Conservation (phyloP, 2,329 filamentous ascomycete species). For the Aspergillus niger region DNA sequence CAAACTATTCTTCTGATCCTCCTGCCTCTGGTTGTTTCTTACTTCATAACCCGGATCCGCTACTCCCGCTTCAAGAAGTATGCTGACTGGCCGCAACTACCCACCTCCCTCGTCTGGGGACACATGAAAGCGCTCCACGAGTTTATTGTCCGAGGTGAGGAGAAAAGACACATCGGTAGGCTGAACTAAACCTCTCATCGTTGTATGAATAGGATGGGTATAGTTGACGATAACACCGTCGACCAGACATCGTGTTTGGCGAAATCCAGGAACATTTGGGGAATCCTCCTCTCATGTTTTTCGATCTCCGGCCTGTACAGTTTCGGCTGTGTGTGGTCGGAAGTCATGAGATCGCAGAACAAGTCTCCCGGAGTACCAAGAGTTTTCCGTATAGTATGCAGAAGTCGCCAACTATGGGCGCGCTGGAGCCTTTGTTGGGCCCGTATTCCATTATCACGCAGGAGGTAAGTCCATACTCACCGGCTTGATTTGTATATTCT, state of each 20-base stretch:
- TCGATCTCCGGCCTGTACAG: slow-evolving; percentile 18
- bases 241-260: background rate
- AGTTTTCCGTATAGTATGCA: slow-evolving; percentile 20
- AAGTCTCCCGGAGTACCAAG: slow-evolving; percentile 15
- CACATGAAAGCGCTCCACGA: slow-evolving; percentile 14
- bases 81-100: slow-evolving; percentile 16
- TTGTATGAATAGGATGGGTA: background rate
- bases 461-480: background rate
- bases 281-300: background rate
- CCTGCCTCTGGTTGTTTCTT: slow-evolving; percentile 3
- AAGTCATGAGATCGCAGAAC: slow-evolving; percentile 23
- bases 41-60: slow-evolving; percentile 1
- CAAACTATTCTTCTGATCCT: background rate
- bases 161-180: slow-evolving; percentile 11
- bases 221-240: background rate
- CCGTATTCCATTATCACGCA: slow-evolving; percentile 11
- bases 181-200: background rate
- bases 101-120: slow-evolving; percentile 18
- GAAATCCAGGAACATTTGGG: background rate
- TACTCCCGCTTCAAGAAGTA: slow-evolving; percentile 15
- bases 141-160: slow-evolving; percentile 6
- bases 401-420: slow-evolving; percentile 12
- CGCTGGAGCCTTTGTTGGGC: slow-evolving; percentile 11
- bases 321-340: slow-evolving; percentile 14
- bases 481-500: background rate